Evolutionary conservation across 1,284 basidiomycete genomes (phyloP).

Genomic region (Irpex lacteus): DNA sequence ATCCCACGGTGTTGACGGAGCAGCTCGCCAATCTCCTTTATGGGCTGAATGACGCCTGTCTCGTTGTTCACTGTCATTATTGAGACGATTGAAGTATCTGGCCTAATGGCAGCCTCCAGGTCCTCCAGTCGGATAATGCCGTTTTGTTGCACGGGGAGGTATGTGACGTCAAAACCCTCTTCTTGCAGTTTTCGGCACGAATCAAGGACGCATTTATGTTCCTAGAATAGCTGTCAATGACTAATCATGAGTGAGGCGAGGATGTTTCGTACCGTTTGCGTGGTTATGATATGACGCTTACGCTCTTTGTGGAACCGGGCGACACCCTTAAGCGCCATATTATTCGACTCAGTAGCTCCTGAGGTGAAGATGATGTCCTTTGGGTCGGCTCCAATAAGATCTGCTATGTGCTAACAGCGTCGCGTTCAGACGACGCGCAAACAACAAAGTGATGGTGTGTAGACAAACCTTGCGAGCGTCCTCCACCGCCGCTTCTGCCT

Average conservation of each 20-base stretch:
- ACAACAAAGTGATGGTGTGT: neutral
- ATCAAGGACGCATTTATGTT: constrained; percentile 99
- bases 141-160: constrained; percentile 89
- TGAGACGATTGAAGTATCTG: constrained; percentile 47
- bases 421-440: neutral
- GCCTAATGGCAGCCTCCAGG: constrained; percentile 33
- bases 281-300: constrained; percentile 89
- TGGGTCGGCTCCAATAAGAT: constrained; percentile 89
- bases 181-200: constrained; percentile 95
- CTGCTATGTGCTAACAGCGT: constrained; percentile 72
- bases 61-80: constrained; percentile 99
- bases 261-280: constrained; percentile 67
- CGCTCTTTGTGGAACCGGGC: constrained; percentile 92
- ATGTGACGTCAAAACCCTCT: constrained; percentile 98
- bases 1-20: constrained; percentile 83
- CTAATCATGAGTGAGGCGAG: neutral
- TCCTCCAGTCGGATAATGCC: constrained; percentile 64
- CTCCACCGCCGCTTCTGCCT: constrained; percentile 94
- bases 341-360: constrained; percentile 98
- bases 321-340: constrained; percentile 97
- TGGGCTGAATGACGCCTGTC: constrained; percentile 97
- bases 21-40: constrained; percentile 92
- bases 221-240: constrained; percentile 45
- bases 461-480: constrained; percentile 75
- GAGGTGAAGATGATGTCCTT: constrained; percentile 99